phyloP scores from a whole-genome alignment of 345 rosid genomes.

The Gossypium rotundifolium region DNA sequence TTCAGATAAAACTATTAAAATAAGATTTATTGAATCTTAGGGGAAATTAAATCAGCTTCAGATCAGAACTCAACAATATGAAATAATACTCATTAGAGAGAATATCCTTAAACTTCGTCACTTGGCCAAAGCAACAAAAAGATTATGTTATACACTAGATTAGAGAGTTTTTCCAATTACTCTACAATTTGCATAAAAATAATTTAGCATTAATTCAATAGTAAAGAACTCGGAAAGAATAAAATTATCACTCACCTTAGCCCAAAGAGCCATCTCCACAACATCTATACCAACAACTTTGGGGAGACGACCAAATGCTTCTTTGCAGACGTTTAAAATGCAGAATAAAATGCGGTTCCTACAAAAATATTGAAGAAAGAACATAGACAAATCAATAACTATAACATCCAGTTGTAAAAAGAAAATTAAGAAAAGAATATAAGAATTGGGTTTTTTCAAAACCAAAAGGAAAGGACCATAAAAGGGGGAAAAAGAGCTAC shows the following conservation, averaged over 20 bases:
- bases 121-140: neutral
- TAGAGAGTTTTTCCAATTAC: neutral
- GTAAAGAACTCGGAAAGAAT: slow-evolving; percentile 13
- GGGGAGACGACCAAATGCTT: slow-evolving; percentile 62
- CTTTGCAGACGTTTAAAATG: slow-evolving; percentile 70
- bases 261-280: slow-evolving; percentile 97
- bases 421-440: neutral
- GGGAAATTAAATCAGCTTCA: neutral
- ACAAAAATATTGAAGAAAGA: slow-evolving; percentile 14
- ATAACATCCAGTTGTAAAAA: slow-evolving; percentile 4
- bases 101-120: slow-evolving; percentile 3
- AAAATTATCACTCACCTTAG: slow-evolving; percentile 55
- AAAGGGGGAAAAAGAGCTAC: neutral
- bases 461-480: neutral
- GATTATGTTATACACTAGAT: neutral
- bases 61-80: neutral
- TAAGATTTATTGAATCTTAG: neutral
- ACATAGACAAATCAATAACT: neutral
- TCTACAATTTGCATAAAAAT: neutral
- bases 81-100: neutral
- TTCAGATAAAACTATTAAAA: neutral
- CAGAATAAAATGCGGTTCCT: slow-evolving; percentile 72
- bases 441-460: neutral
- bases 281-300: slow-evolving; percentile 54
- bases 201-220: neutral